Base-by-base conservation (phyloP, 2,329 filamentous ascomycete species). In the Lojkania enalia region DNA sequence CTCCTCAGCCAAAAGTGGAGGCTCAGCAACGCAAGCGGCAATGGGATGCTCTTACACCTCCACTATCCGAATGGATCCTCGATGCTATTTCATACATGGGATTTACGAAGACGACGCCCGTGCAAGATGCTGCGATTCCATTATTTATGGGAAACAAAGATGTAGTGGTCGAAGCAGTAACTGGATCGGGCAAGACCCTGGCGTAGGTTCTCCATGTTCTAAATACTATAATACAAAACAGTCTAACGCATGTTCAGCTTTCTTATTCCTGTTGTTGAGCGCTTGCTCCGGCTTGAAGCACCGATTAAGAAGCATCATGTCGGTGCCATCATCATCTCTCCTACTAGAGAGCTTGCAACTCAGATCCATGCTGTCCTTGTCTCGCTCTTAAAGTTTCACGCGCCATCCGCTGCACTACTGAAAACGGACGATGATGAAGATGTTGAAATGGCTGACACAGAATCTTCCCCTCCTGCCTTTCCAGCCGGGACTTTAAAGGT, bases 121-220 rank as follows among this genome's bases (percentile, higher is more conserved):
- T 96, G n/a, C 92, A 97, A 73, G 89, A 91, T 33, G 92, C 90
- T 47, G 87, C 89, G 3, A 87, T 96, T 55, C 90, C 90, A 11
- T 81, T 96, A 39, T 94, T 96, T 66, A 85, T 91, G 72, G 85
- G 84, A 39, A 88, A 95, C 67, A 95, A 95, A 63, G 90, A 96
- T 70, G 88, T 95, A 3, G 90, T 96, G 1, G 90, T 96, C 4
- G 90, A 95, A 75, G 83, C 83, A 13, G 66, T 70, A 3, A 70
- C 66, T 5, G 66, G 66, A 13, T 66, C 62, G 30, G 66, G 64
- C 14, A 68, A 68, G 39, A 68, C 64, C 11, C 49, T 68, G 18
- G 56, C 61, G 57, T 66, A 52, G 39, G 39, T 43, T 5, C 27
- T 31, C n/a, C 5, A 29, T 5, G 21, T n/a, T n/a, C n/a, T n/a